These are phyloP conservation scores for Aechmea fasciata DNA, from an alignment of 176 grass and related monocot genomes.

Conservation along the genomic window DNA sequence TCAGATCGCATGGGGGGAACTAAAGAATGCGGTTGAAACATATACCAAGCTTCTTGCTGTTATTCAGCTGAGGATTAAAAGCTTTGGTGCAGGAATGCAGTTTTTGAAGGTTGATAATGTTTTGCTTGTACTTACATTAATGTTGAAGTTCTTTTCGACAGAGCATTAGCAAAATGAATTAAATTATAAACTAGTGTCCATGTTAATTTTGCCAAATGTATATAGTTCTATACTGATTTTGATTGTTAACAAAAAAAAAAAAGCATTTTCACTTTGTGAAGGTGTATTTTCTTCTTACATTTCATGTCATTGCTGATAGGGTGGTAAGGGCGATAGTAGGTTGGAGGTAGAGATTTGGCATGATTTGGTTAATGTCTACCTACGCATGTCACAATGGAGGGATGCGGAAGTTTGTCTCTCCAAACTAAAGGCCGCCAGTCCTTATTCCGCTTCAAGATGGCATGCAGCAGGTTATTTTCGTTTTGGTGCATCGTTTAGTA, in stretches of 20 bases:
- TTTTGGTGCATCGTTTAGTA: no score
- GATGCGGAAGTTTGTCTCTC: slow-evolving; percentile 78
- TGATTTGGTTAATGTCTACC: slow-evolving; percentile 86
- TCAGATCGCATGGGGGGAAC: slow-evolving; percentile 53
- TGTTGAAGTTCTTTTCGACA: not conserved
- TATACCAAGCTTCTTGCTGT: slow-evolving; percentile 82
- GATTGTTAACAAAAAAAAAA: no score
- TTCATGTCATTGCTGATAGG: slow-evolving; percentile 35
- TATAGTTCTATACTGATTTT: no score
- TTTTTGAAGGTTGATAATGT: slow-evolving; percentile 38
- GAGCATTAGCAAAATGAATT: not conserved
- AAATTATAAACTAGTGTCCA: no score
- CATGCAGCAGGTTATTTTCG: slow-evolving; percentile 59
- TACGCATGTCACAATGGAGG: slow-evolving; percentile 70
- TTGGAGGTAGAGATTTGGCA: slow-evolving; percentile 82
- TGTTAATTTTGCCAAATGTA: no score
- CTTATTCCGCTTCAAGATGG: slow-evolving; percentile 59
- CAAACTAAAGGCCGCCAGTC: slow-evolving; percentile 36
- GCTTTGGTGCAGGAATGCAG: slow-evolving; percentile 41
- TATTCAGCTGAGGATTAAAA: slow-evolving; percentile 69
- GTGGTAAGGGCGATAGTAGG: slow-evolving; percentile 49
- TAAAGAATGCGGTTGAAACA: slow-evolving; percentile 63
- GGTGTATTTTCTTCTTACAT: not conserved
- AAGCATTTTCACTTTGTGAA: no score
- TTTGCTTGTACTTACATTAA: not conserved